phyloP scores from a whole-genome alignment of 139 green algal genomes.

The Closterium sp. region DNA sequence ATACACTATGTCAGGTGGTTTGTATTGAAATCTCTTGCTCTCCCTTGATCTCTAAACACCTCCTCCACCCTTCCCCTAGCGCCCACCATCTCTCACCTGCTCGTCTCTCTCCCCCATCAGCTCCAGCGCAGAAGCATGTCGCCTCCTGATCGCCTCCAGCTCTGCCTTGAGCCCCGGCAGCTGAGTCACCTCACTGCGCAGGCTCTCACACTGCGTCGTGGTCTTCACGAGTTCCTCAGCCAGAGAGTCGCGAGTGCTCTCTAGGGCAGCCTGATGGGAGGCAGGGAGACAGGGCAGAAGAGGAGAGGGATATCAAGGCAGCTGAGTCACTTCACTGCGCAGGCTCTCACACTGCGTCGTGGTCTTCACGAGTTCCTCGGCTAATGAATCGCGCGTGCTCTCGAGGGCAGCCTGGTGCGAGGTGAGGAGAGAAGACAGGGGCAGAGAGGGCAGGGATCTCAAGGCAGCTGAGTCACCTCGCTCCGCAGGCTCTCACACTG shows the following conservation, averaged over 20 bases:
- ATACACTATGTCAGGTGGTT: too few species aligned
- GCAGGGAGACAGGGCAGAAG: too few species aligned
- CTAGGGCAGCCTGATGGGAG: too few species aligned
- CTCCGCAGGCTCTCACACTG: too few species aligned
- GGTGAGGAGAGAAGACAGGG: too few species aligned
- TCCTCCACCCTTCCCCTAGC: too few species aligned
- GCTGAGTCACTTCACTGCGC: neutral
- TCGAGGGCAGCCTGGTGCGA: constrained; percentile 59
- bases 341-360: constrained; percentile 35
- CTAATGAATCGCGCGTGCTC: constrained; percentile 73
- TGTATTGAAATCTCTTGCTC: neutral
- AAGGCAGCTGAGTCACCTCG: too few species aligned
- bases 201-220: too few species aligned
- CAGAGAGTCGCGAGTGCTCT: too few species aligned
- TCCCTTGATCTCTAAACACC: neutral
- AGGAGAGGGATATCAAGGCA: constrained; percentile 48
- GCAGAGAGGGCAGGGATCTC: neutral
- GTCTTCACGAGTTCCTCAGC: too few species aligned
- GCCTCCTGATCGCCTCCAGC: constrained; percentile 39
- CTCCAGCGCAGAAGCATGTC: constrained; percentile 69
- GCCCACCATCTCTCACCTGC: constrained; percentile 35
- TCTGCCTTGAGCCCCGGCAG: constrained; percentile 9
- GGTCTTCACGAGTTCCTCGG: constrained; percentile 79
- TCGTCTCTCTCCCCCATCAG: constrained; percentile 87
- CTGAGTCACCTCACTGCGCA: too few species aligned